phyloP scores from a whole-genome alignment of 345 rosid species.

The Hibiscus mutabilis region DNA sequence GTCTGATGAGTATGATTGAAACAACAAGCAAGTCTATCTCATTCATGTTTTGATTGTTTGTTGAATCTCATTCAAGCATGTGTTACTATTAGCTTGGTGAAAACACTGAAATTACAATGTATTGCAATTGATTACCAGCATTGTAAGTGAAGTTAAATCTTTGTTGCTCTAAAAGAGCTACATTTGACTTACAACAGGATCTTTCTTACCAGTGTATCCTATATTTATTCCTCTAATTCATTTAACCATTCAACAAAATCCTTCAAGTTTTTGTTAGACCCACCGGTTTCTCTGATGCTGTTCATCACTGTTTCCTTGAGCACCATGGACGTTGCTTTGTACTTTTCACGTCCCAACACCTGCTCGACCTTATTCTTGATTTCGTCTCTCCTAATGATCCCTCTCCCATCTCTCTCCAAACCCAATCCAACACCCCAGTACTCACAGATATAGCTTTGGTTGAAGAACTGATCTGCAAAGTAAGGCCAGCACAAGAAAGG shows the following conservation, averaged over 20 bases:
- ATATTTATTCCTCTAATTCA: neutral
- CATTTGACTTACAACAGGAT: no score
- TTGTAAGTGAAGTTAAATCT: no score
- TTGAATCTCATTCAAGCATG: neutral
- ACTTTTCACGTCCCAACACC: neutral
- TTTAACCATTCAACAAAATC: constrained; percentile 1
- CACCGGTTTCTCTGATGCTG: neutral
- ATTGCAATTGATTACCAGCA: neutral
- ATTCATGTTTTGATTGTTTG: neutral
- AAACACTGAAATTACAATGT: neutral
- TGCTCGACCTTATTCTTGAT: neutral
- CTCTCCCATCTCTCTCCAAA: neutral
- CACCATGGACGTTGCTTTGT: neutral
- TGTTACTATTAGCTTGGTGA: neutral
- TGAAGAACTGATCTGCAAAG: constrained; percentile 29
- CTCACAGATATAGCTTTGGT: constrained; percentile 23
- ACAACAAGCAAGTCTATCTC: neutral
- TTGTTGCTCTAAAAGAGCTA: no score
- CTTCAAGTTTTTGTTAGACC: neutral
- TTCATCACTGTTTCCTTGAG: neutral
- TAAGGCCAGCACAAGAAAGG: constrained; percentile 41
- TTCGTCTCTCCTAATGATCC: neutral
- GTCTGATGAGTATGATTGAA: neutral
- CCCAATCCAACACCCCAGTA: neutral
- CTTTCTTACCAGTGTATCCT: no score